These are phyloP conservation scores for Colletotrichum coccodes DNA, from an alignment of 2,329 filamentous ascomycete species.

Conservation along the genomic window DNA sequence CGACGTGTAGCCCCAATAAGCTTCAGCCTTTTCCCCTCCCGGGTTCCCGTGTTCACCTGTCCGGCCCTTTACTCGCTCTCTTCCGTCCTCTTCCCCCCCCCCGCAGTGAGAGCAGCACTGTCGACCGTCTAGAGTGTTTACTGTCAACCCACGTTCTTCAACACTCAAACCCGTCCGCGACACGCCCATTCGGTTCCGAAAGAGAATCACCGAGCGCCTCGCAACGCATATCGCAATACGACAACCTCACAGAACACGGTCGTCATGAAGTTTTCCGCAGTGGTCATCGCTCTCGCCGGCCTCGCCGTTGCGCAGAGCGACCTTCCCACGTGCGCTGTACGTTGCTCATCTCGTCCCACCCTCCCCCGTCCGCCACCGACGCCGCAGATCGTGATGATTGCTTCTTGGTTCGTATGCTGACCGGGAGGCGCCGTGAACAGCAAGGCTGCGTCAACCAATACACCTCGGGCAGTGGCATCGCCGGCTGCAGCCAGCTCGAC, in stretches of 20 bases:
- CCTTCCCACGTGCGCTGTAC: slow-evolving; percentile 51
- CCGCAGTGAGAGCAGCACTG: neutral
- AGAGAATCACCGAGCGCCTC: slow-evolving; percentile 1
- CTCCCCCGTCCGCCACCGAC: neutral
- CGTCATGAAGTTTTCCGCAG: slow-evolving; percentile 49
- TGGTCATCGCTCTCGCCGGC: slow-evolving; percentile 42
- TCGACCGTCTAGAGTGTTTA: neutral
- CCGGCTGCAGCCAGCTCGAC: slow-evolving; percentile 50
- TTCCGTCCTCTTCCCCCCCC: neutral
- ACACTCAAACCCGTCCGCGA: slow-evolving; percentile 15
- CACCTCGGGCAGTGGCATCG: slow-evolving; percentile 46
- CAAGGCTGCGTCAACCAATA: slow-evolving; percentile 44
- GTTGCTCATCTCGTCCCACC: slow-evolving; percentile 34
- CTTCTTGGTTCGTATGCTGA: slow-evolving; percentile 34
- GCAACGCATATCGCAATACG: neutral
- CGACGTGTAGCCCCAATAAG: neutral
- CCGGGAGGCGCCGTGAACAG: slow-evolving; percentile 15
- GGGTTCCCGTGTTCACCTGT: neutral
- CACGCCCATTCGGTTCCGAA: neutral
- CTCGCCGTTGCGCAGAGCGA: slow-evolving; percentile 46
- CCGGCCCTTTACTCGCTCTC: neutral
- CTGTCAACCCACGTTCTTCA: neutral
- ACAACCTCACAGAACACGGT: neutral
- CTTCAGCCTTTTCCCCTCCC: slow-evolving; percentile 1
- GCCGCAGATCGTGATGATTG: neutral